Conservation (phyloP, 495 filamentous ascomycete genomes). For the Penicillium bialowiezense region DNA sequence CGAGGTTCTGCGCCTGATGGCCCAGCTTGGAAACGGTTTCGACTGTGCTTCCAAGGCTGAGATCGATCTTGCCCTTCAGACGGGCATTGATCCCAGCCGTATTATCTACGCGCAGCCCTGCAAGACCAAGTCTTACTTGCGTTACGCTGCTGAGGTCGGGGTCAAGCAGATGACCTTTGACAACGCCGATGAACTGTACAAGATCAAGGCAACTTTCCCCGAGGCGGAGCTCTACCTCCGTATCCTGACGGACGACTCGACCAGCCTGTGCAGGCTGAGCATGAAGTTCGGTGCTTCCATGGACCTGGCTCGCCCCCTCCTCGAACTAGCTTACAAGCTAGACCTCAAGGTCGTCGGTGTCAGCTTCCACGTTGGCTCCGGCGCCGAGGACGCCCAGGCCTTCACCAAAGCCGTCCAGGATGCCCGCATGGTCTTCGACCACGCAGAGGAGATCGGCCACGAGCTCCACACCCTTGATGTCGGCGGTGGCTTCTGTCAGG, state of each 20-base stretch:
- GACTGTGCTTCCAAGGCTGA: slow-evolving; percentile 97
- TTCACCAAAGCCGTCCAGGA: slow-evolving; percentile 89
- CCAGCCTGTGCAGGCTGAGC: slow-evolving; percentile 88
- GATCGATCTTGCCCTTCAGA: slow-evolving; percentile 83
- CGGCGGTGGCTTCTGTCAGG: slow-evolving; percentile 85
- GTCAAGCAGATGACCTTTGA: slow-evolving; percentile 99
- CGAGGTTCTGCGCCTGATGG: slow-evolving; percentile 82
- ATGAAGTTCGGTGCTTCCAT: slow-evolving; percentile 94
- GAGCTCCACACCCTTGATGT: slow-evolving; percentile 86
- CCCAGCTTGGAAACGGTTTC: slow-evolving; percentile 87
- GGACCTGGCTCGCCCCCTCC: slow-evolving; percentile 71
- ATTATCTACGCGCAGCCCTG: slow-evolving; percentile 99
- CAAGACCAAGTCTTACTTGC: slow-evolving; percentile 97
- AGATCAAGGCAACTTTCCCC: slow-evolving; percentile 88
- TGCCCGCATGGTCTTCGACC: slow-evolving; percentile 84
- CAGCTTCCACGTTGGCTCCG: slow-evolving; percentile 97
- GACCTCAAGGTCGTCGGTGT: slow-evolving; percentile 94
- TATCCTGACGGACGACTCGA: slow-evolving; percentile 94
- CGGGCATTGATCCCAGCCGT: slow-evolving; percentile 82
- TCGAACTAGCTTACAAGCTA: slow-evolving; percentile 79
- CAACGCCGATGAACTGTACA: slow-evolving; percentile 95
- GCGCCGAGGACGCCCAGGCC: slow-evolving; percentile 82
- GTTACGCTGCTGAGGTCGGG: slow-evolving; percentile 74
- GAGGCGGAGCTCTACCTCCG: slow-evolving; percentile 88
- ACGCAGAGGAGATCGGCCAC: slow-evolving; percentile 74